Evolutionary conservation across 2,329 filamentous ascomycete species (phyloP).

Genomic region (Penicillium corylophilum): DNA sequence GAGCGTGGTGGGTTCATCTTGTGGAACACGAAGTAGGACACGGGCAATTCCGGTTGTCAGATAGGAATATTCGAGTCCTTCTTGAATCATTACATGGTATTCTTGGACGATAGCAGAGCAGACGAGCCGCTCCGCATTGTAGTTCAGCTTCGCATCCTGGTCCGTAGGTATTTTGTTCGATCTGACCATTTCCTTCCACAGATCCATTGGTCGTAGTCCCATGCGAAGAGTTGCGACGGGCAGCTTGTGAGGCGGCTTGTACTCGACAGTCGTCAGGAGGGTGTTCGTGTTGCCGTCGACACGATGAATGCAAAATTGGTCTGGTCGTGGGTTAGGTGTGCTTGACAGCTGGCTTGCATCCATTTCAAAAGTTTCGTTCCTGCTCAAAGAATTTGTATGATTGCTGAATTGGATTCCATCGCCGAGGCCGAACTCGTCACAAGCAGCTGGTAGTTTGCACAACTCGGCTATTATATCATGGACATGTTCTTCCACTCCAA

Average conservation of each 20-base stretch:
- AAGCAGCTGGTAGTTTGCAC: constrained; percentile 27
- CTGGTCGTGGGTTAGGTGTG: not conserved
- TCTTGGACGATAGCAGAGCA: not conserved
- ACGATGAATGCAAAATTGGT: not conserved
- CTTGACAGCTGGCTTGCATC: constrained; percentile 8
- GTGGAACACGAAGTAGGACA: not conserved
- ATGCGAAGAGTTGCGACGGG: not conserved
- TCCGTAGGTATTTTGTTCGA: not conserved
- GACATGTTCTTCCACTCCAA: constrained; percentile 14
- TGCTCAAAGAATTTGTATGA: constrained; percentile 12
- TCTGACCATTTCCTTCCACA: not conserved
- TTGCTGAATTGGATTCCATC: constrained; percentile 21
- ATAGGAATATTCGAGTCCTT: not conserved
- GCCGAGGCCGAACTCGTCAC: constrained; percentile 22
- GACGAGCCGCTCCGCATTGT: not conserved
- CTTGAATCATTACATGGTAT: not conserved
- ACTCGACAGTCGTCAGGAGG: not conserved
- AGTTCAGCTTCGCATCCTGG: not conserved
- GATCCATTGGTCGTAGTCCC: not conserved
- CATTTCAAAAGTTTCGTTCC: not conserved
- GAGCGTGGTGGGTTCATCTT: constrained; percentile 17
- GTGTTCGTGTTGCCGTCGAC: not conserved
- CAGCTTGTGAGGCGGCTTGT: not conserved
- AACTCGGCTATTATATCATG: constrained; percentile 29
- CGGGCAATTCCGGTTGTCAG: not conserved